phyloP scores from a whole-genome alignment of 2,329 filamentous ascomycete species.

The Neoarthrinium moseri region DNA sequence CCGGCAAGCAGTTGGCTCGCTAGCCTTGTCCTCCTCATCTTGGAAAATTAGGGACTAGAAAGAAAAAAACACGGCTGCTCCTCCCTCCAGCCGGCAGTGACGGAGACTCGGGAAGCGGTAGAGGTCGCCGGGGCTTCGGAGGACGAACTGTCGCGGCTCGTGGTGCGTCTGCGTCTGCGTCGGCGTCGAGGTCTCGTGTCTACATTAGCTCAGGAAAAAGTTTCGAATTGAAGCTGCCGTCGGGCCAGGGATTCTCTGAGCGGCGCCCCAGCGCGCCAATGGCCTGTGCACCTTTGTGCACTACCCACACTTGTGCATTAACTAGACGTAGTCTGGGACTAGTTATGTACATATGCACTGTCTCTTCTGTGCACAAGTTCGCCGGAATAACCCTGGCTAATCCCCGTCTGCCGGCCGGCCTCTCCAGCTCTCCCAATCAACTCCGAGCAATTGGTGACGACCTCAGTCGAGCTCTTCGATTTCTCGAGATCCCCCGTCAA shows the following conservation, averaged over 20 bases:
- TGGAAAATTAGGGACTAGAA: conserved; percentile 9
- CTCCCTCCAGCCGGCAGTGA: conserved; percentile 4
- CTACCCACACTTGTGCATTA: neutral
- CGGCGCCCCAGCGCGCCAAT: too few species aligned
- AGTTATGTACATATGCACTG: too few species aligned
- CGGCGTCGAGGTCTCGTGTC: neutral
- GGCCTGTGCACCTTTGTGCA: conserved; percentile 1
- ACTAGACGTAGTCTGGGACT: too few species aligned
- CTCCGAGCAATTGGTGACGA: conserved; percentile 7
- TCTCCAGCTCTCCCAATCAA: conserved; percentile 3
- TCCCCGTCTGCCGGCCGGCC: too few species aligned
- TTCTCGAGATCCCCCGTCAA: conserved; percentile 9
- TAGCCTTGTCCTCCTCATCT: conserved; percentile 64
- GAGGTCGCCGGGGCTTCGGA: conserved; percentile 1
- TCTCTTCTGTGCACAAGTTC: too few species aligned
- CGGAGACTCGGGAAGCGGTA: neutral
- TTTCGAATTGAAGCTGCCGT: conserved; percentile 7
- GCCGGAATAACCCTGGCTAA: conserved; percentile 4
- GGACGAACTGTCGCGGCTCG: conserved; percentile 3
- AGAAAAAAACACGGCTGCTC: neutral
- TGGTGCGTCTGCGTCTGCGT: neutral
- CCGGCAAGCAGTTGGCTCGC: conserved; percentile 55
- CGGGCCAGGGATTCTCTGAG: conserved; percentile 1
- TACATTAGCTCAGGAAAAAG: conserved; percentile 8
- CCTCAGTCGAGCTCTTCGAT: conserved; percentile 4